phyloP scores from a whole-genome alignment of 805 yeast genomes.

The Saccharomycopsis amapae region DNA sequence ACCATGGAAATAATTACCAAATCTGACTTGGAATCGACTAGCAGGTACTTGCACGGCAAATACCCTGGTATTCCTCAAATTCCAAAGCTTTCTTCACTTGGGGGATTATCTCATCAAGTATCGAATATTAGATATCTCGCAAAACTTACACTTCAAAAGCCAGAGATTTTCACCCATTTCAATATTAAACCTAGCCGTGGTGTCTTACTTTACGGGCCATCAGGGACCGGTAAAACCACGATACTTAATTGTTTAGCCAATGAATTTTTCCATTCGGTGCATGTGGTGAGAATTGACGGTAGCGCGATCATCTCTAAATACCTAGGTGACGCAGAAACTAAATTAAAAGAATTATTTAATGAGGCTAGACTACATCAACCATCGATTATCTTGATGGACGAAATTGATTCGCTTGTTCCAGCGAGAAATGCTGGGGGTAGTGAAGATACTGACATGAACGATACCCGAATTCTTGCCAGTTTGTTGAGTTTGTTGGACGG shows the following conservation, averaged over 20 bases:
- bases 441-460: constrained; percentile 36
- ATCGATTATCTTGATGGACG: constrained; percentile 81
- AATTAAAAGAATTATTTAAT: constrained; percentile 69
- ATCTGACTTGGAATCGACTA: background rate
- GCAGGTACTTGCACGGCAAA: constrained; percentile 22
- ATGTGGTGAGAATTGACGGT: constrained; percentile 78
- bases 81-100: constrained; percentile 49
- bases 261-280: constrained; percentile 58
- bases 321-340: constrained; percentile 87
- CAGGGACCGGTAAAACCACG: constrained; percentile 96
- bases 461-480: constrained; percentile 85
- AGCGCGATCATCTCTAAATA: constrained; percentile 90
- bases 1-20: constrained; percentile 18
- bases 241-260: constrained; percentile 74
- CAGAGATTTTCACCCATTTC: constrained; percentile 70
- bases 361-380: constrained; percentile 89
- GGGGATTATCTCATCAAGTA: constrained; percentile 70
- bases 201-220: constrained; percentile 88
- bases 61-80: constrained; percentile 23
- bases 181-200: constrained; percentile 94
- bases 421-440: constrained; percentile 34
- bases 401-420: constrained; percentile 89
- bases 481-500: constrained; percentile 77
- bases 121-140: constrained; percentile 55
- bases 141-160: constrained; percentile 73